Percentiles rank a stretch among this genome's conserved stretches.
These are phyloP conservation scores for Pseudonectria buxi DNA, from an alignment of 2,329 filamentous ascomycete species.

Conservation along the genomic window DNA sequence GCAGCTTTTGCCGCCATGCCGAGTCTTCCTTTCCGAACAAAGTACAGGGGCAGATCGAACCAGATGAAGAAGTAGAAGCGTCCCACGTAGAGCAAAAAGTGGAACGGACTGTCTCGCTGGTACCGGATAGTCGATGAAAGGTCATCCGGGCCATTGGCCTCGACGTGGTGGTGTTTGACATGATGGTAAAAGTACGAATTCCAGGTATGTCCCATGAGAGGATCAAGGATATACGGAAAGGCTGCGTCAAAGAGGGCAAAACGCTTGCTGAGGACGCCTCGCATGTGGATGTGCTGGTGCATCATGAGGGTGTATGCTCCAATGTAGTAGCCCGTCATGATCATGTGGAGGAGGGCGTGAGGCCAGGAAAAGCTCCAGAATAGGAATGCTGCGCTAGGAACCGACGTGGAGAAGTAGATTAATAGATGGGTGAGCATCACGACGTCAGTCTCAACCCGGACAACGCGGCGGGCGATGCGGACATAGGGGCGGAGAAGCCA, in stretches of 20 bases:
- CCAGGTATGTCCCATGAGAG: constrained; percentile 77
- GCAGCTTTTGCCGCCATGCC: constrained; percentile 47
- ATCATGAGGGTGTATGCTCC: constrained; percentile 75
- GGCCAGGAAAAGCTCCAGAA: constrained; percentile 60
- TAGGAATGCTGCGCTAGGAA: constrained; percentile 62
- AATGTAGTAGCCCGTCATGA: constrained; percentile 61
- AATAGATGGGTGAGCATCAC: constrained; percentile 72
- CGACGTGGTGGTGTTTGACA: constrained; percentile 79
- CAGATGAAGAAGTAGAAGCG: constrained; percentile 69
- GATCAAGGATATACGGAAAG: constrained; percentile 70
- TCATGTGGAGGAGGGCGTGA: constrained; percentile 59
- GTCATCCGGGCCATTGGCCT: constrained; percentile 71
- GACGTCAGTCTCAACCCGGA: constrained; percentile 64
- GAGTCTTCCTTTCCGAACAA: constrained; percentile 54
- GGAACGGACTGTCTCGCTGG: constrained; percentile 58
- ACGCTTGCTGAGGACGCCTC: constrained; percentile 55
- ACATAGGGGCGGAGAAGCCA: constrained; percentile 55
- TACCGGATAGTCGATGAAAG: constrained; percentile 70
- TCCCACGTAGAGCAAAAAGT: constrained; percentile 66
- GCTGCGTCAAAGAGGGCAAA: constrained; percentile 51
- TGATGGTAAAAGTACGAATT: constrained; percentile 83
- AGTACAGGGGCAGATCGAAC: constrained; percentile 70
- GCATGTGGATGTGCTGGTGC: constrained; percentile 78
- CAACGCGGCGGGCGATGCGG: constrained; percentile 44
- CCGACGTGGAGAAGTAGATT: constrained; percentile 61